Conservation (phyloP, 1,139 yeast species). For the Protomyces arabidopsidicola region DNA sequence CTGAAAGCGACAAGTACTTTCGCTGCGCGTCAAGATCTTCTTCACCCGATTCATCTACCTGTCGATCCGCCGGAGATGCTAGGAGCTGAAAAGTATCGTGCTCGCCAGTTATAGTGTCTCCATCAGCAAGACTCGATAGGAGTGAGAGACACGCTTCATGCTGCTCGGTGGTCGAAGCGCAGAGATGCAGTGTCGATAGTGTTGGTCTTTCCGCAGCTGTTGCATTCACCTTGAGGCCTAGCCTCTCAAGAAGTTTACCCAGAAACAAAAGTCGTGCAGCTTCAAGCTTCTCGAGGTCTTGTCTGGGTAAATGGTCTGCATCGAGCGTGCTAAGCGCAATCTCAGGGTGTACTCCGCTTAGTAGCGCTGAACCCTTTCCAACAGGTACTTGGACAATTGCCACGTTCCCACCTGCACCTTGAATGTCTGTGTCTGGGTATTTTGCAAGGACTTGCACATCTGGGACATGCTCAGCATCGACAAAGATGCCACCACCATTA, state of each 20-base stretch:
- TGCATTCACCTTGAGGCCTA: slow-evolving; percentile 65
- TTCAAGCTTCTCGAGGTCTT: neutral
- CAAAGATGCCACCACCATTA: slow-evolving; percentile 87
- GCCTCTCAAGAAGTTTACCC: slow-evolving; percentile 50
- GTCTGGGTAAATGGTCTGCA: neutral
- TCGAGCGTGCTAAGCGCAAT: slow-evolving; percentile 48
- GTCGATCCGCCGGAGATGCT: neutral
- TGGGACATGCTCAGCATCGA: slow-evolving; percentile 55
- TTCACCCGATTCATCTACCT: neutral
- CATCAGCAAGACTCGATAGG: neutral
- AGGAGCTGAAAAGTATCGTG: slow-evolving; percentile 7
- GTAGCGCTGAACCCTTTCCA: slow-evolving; percentile 70
- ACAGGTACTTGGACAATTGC: slow-evolving; percentile 64
- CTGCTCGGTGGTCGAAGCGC: neutral
- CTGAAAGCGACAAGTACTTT: slow-evolving; percentile 1
- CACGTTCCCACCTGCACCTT: slow-evolving; percentile 49
- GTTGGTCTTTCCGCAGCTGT: slow-evolving; percentile 46
- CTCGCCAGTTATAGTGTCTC: slow-evolving; percentile 1
- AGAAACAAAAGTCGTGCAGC: slow-evolving; percentile 53
- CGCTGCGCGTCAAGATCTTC: slow-evolving; percentile 13
- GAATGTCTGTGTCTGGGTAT: slow-evolving; percentile 47
- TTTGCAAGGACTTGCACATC: slow-evolving; percentile 68
- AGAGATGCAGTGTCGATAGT: slow-evolving; percentile 43
- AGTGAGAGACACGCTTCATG: neutral
- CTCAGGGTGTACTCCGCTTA: slow-evolving; percentile 92